phyloP scores from a whole-genome alignment of 1,284 basidiomycete species.

The Heliocybe sulcata region DNA sequence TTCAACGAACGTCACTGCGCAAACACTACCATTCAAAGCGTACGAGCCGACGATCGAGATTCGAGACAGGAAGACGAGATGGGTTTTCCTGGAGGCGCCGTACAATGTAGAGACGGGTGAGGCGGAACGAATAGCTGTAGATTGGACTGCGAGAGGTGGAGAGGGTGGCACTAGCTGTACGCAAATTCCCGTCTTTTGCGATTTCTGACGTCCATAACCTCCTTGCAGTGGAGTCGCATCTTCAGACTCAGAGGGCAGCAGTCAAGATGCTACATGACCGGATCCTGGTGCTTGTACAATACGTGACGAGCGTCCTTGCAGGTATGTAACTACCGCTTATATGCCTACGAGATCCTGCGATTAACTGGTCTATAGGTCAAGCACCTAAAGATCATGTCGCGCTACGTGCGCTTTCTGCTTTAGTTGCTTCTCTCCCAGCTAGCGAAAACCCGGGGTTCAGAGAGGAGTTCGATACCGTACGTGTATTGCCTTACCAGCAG shows the following conservation, averaged over 20 bases:
- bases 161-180: constrained; percentile 74
- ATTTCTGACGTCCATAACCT: neutral
- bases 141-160: constrained; percentile 90
- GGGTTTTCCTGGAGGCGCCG: constrained; percentile 75
- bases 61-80: constrained; percentile 65
- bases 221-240: constrained; percentile 74
- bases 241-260: constrained; percentile 89
- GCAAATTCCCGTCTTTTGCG: constrained; percentile 18
- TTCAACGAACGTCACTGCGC: constrained; percentile 41
- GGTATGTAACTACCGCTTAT: constrained; percentile 37
- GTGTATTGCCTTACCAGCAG: constrained; percentile 15
- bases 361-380: constrained; percentile 35
- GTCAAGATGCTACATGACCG: constrained; percentile 95
- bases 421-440: constrained; percentile 83
- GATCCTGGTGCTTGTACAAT: constrained; percentile 76
- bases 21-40: constrained; percentile 80
- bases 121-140: constrained; percentile 96
- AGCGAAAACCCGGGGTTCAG: constrained; percentile 75
- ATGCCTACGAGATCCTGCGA: neutral
- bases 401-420: constrained; percentile 78
- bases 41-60: constrained; percentile 86
- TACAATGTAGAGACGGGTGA: constrained; percentile 96
- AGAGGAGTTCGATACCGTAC: constrained; percentile 79
- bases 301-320: constrained; percentile 69
- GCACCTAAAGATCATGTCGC: constrained; percentile 70